Percentiles rank a stretch among this genome's conserved stretches.
These are phyloP conservation scores for Fusarium veterinarium DNA, from an alignment of 2,329 filamentous ascomycete species.

Conservation along the genomic window DNA sequence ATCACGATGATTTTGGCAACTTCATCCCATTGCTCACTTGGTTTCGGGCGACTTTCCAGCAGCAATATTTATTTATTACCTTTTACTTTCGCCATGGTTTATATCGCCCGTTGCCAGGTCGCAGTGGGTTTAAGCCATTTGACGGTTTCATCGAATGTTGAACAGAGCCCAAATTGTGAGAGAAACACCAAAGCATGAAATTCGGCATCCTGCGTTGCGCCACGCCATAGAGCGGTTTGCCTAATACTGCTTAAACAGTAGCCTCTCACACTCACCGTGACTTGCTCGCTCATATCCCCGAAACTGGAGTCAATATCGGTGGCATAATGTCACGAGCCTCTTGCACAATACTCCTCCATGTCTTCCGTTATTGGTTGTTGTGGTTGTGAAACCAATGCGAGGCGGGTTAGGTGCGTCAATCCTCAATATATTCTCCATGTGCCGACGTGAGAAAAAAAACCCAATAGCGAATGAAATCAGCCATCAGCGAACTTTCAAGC, in stretches of 20 bases:
- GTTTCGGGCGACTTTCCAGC: rapidly evolving
- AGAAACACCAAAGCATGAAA: neutral
- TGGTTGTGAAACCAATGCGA: neutral
- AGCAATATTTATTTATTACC: neutral
- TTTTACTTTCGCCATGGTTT: rapidly evolving
- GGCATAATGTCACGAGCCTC: neutral
- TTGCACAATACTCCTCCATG: neutral
- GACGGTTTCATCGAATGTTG: neutral
- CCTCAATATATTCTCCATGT: neutral
- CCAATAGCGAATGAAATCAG: rapidly evolving
- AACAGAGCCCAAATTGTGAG: neutral
- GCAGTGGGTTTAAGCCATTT: rapidly evolving
- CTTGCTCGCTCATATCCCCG: rapidly evolving
- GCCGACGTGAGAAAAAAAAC: neutral
- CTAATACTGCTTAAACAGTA: neutral
- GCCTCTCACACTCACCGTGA: rapidly evolving
- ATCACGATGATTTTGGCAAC: neutral
- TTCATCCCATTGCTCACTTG: neutral
- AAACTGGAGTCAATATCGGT: rapidly evolving
- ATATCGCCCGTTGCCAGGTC: neutral
- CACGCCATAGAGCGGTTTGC: rapidly evolving
- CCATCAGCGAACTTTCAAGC: rapidly evolving
- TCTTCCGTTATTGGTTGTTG: neutral
- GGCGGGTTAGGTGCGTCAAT: neutral
- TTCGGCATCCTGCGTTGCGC: neutral